phyloP scores from a whole-genome alignment of 352 stramenopile genomes.

The Blastocystis sp. region DNA sequence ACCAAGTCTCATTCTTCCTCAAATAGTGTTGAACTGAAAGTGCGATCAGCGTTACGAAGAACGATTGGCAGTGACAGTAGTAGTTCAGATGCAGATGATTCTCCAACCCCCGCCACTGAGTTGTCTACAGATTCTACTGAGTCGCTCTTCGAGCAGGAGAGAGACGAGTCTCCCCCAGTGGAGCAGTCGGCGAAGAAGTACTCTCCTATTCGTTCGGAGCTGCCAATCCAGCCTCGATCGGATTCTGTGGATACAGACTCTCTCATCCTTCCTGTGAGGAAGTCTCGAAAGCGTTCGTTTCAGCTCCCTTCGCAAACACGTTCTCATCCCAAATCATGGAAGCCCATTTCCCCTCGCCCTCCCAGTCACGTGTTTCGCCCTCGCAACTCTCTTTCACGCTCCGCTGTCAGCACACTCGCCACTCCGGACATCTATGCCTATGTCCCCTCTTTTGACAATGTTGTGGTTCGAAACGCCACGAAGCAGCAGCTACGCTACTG shows the following conservation, averaged over 20 bases:
- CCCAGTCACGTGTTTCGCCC: background rate
- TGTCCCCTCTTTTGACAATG: background rate
- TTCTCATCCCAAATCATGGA: background rate
- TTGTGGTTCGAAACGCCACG: background rate
- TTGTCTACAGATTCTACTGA: background rate
- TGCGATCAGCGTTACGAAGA: background rate
- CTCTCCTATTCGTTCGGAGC: background rate
- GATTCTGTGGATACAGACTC: background rate
- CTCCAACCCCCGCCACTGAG: background rate
- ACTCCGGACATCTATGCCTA: constrained; percentile 24
- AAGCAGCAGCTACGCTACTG: background rate
- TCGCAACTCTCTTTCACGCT: background rate
- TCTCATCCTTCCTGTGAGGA: background rate
- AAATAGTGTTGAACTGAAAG: background rate
- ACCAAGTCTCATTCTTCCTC: background rate
- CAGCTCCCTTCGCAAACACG: background rate
- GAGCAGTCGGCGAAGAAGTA: background rate
- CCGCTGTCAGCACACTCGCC: background rate
- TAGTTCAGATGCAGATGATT: background rate
- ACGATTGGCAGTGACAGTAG: background rate
- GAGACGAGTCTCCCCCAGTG: background rate
- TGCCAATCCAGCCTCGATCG: background rate
- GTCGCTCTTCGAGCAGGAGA: constrained; percentile 8
- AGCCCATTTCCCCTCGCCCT: background rate
- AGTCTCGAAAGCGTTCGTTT: background rate